A percentile compares a stretch with the other conserved stretches of the same genome.
phyloP scores from a whole-genome alignment of 805 yeast species.

The Metschnikowia drakensbergensis region DNA sequence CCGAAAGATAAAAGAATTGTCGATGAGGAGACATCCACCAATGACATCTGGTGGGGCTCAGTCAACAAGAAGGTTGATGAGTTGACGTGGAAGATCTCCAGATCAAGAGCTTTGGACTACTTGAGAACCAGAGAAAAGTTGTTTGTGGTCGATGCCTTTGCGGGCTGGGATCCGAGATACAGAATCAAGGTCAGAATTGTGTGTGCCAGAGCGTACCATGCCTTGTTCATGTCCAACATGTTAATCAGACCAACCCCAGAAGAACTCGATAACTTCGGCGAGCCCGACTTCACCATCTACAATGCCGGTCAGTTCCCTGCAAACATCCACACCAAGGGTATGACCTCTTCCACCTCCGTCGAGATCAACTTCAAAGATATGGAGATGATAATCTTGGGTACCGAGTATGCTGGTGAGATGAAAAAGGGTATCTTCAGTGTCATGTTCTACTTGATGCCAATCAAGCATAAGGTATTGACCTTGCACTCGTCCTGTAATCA shows the following conservation, averaged over 20 bases:
- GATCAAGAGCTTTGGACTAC: slow-evolving; percentile 95
- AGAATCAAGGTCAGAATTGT: slow-evolving; percentile 92
- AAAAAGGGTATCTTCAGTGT: slow-evolving; percentile 98
- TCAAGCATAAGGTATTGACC: slow-evolving; percentile 84
- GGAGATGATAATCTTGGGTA: slow-evolving; percentile 99
- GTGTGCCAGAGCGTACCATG: slow-evolving; percentile 98
- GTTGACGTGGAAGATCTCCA: slow-evolving; percentile 90
- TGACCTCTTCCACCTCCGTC: slow-evolving; percentile 94
- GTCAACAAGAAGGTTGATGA: slow-evolving; percentile 93
- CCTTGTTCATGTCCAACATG: slow-evolving; percentile 97
- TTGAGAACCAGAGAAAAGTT: slow-evolving; percentile 92
- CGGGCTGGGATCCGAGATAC: slow-evolving; percentile 99
- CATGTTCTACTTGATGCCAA: slow-evolving; percentile 98
- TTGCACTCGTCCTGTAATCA: slow-evolving; percentile 94
- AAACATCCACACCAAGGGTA: slow-evolving; percentile 90
- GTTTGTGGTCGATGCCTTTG: slow-evolving; percentile 92
- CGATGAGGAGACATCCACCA: slow-evolving; percentile 81
- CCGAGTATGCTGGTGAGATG: slow-evolving; percentile 99
- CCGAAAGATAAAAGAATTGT: slow-evolving; percentile 98
- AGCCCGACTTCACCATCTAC: slow-evolving; percentile 97
- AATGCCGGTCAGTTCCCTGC: slow-evolving; percentile 99
- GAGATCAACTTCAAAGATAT: slow-evolving; percentile 94
- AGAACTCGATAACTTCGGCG: slow-evolving; percentile 86
- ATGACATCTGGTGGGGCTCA: slow-evolving; percentile 98
- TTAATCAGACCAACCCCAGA: slow-evolving; percentile 89